A percentile compares a stretch with the other conserved stretches of the same genome.
These are phyloP conservation scores for Nicotiana rustica DNA, from an alignment of 305 asterid species.

Conservation along the genomic window DNA sequence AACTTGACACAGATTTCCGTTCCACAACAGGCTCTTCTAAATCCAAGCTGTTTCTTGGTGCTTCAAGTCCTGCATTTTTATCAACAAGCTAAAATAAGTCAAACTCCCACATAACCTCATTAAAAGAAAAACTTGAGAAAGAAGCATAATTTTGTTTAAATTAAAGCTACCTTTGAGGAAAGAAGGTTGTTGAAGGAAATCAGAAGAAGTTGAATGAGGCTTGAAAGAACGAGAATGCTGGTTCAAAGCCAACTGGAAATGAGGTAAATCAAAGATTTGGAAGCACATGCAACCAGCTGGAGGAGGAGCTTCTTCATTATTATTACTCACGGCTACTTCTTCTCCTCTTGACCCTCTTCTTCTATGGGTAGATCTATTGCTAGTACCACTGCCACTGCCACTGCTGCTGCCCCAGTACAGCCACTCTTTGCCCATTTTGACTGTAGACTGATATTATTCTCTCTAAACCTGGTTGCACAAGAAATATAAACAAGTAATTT, in stretches of 20 bases:
- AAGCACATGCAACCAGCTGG: slow-evolving; percentile 91
- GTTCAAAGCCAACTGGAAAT: slow-evolving; percentile 55
- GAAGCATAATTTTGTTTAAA: no score
- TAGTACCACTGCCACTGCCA: slow-evolving; percentile 33
- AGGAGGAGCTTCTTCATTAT: slow-evolving; percentile 31
- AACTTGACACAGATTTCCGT: slow-evolving; percentile 39
- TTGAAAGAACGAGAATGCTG: slow-evolving; percentile 52
- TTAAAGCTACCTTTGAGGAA: slow-evolving; percentile 34
- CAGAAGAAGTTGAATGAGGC: slow-evolving; percentile 33
- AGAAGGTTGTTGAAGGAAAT: slow-evolving; percentile 43
- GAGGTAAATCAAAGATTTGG: slow-evolving; percentile 75
- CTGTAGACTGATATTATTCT: neutral
- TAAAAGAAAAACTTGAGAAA: neutral
- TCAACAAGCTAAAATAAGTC: neutral
- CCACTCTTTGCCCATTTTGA: slow-evolving; percentile 68
- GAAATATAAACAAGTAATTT: slow-evolving; percentile 2
- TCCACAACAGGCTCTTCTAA: slow-evolving; percentile 45
- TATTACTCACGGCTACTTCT: slow-evolving; percentile 21
- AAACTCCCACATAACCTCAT: neutral
- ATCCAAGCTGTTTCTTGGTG: slow-evolving; percentile 93
- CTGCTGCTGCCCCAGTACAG: slow-evolving; percentile 50
- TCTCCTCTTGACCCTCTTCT: slow-evolving; percentile 37
- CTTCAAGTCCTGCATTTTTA: slow-evolving; percentile 66
- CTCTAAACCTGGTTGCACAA: neutral
- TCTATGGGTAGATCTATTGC: slow-evolving; percentile 44